These are phyloP conservation scores for Calocybe gangraenosa DNA, from an alignment of 768 basidiomycete species.

Conservation along the genomic window DNA sequence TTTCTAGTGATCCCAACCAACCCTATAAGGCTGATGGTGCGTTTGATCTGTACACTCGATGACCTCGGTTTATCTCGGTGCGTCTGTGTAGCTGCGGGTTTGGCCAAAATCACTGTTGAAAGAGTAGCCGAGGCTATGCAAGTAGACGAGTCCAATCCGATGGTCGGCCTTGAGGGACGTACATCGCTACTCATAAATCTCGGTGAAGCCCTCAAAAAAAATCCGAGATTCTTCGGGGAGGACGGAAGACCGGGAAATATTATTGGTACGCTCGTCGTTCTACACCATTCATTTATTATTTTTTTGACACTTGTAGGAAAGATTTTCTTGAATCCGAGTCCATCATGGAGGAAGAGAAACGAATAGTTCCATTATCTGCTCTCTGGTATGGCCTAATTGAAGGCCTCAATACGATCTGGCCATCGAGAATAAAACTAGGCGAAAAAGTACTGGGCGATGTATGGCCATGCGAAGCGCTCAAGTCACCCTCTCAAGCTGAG, in stretches of 20 bases:
- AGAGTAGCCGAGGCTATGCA: conserved; percentile 71
- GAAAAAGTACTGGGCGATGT: conserved; percentile 84
- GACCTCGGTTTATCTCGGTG: neutral
- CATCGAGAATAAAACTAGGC: conserved; percentile 64
- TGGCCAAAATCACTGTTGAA: conserved; percentile 59
- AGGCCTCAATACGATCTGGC: conserved; percentile 88
- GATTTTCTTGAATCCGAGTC: conserved; percentile 68
- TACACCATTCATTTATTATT: neutral
- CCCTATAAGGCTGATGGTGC: conserved; percentile 79
- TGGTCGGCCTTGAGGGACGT: conserved; percentile 89
- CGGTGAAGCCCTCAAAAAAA: conserved; percentile 60
- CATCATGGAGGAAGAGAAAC: conserved; percentile 31
- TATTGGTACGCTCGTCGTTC: conserved; percentile 45
- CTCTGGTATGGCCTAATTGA: conserved; percentile 84
- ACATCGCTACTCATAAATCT: conserved; percentile 73
- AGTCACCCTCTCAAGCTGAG: conserved; percentile 24
- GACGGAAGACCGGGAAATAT: conserved; percentile 80
- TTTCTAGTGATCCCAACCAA: conserved; percentile 61
- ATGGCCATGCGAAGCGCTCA: conserved; percentile 75
- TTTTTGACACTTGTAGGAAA: conserved; percentile 20
- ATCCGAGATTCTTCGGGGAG: conserved; percentile 66
- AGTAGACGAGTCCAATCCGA: conserved; percentile 71
- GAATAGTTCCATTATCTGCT: conserved; percentile 62
- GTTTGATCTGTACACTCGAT: conserved; percentile 12
- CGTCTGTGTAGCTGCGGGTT: conserved; percentile 64